Evolutionary conservation across 2,329 filamentous ascomycete genomes (phyloP), one percentile per base, ranked within the genome.

Genomic region (Cytospora paraplurivora): DNA sequence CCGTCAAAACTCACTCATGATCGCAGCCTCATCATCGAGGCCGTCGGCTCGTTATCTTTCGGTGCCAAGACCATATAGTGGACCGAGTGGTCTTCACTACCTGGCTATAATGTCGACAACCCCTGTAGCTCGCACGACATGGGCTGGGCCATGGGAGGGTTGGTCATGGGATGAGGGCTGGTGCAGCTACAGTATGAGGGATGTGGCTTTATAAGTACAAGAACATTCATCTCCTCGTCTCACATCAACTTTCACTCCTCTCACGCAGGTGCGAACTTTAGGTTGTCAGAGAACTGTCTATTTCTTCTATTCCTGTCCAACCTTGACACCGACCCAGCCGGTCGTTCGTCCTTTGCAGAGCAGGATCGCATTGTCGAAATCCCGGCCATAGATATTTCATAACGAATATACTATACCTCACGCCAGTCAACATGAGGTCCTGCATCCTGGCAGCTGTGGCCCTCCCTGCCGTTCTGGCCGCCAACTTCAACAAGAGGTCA

Each of bases 381-480:
- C 51, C 32, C 17, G 54, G 50, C 50, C 21, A 41, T 13, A 3
- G 1, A n/a, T n/a, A 10, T 17, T 7, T 8, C n/a, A 44, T n/a
- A 10, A n/a, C 8, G 19, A n/a, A 19, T 8, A 44, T 34, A 35
- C 21, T 13, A 21, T 19, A n/a, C 49, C 12, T 13, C 59, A 44
- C 27, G 3, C 8, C n/a, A 51, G n/a, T 41, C 33, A 32, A 38
- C 7, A 33, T 61, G 59, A 61, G 19, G 59, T 49, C 51, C 19
- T 37, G 55, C 41, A 32, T 61, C 27, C 17, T 61, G 33, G 52
- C 38, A 17, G 60, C 52, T 37, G 63, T 37, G n/a, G 63, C 56
- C 7, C 17, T 56, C 21, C 56, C 62, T 12, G 56, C 52, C 7
- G 56, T 56, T 15, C 44, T 62, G 41, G 56, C 60, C 27, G 38